Conservation (phyloP, 257 asterid species). For the Rubia yunnanensis region DNA sequence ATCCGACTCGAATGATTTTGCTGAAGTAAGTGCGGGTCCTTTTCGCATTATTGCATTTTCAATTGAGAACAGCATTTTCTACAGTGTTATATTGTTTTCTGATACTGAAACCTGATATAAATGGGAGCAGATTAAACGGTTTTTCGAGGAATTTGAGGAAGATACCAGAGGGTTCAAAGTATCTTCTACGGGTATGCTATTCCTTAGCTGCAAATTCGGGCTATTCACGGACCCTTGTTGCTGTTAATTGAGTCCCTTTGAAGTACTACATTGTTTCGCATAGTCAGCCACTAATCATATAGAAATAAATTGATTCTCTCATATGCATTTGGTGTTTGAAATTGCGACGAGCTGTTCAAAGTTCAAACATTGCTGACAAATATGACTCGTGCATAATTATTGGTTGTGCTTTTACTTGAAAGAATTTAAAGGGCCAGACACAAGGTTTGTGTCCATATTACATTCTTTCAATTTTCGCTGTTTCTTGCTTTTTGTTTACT, state of each 20-base stretch:
- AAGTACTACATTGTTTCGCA: not conserved
- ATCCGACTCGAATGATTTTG: conserved; percentile 36
- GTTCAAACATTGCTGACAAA: not conserved
- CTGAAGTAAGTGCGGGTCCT: conserved; percentile 20
- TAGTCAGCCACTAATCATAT: not conserved
- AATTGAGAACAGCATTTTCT: not conserved
- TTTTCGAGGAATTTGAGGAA: conserved; percentile 61
- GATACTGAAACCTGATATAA: conserved; percentile 7
- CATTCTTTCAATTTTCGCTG: not conserved
- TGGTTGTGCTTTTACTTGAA: not conserved
- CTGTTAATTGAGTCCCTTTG: not conserved
- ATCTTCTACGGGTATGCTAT: conserved; percentile 72
- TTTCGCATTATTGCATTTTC: not conserved
- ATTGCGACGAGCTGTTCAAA: not conserved
- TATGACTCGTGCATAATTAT: not conserved
- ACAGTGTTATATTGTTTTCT: not conserved
- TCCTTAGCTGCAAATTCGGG: conserved; percentile 13
- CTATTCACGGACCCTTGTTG: not conserved
- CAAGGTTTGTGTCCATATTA: not conserved
- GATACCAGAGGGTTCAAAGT: conserved; percentile 67
- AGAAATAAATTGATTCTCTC: not conserved
- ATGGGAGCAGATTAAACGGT: conserved; percentile 50
- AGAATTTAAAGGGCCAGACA: not conserved
- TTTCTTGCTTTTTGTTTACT: not conserved
- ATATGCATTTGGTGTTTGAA: not conserved